Conservation (phyloP, 2,329 filamentous ascomycete species). For the Calonectria fujianensis region DNA sequence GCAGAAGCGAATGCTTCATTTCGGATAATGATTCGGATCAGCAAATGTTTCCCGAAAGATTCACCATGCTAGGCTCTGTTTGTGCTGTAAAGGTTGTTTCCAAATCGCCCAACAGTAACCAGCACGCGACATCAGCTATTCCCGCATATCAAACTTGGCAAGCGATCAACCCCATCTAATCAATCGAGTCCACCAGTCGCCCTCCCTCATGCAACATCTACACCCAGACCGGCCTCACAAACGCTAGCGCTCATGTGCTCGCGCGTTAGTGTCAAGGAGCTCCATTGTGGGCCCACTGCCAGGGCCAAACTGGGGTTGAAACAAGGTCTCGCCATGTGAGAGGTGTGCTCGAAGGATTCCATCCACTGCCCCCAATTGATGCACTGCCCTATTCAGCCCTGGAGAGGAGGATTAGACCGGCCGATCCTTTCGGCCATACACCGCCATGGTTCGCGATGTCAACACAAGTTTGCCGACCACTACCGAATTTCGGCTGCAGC, state of each 20-base stretch:
- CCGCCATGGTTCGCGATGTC: conserved; percentile 5
- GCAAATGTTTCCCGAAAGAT: neutral
- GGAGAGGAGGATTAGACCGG: neutral
- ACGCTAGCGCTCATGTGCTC: neutral
- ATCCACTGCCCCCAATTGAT: neutral
- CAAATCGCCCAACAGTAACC: neutral
- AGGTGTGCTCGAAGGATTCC: conserved; percentile 20
- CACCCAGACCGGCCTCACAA: neutral
- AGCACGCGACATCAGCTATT: neutral
- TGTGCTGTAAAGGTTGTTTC: neutral
- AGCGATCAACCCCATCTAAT: conserved; percentile 3
- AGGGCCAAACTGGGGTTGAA: conserved; percentile 1
- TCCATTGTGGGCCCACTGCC: conserved; percentile 1
- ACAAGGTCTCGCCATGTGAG: neutral
- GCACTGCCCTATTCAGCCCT: conserved; percentile 20
- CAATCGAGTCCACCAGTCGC: conserved; percentile 5
- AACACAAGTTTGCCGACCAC: conserved; percentile 2
- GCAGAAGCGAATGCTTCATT: neutral
- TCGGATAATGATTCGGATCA: neutral
- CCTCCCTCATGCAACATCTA: neutral
- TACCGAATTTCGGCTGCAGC: neutral
- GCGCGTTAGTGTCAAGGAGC: neutral
- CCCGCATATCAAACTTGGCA: neutral
- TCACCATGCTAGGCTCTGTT: neutral
- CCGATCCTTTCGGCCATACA: neutral